These are phyloP conservation scores for Cutaneotrichosporon sp. DNA, from an alignment of 1,284 basidiomycete genomes.

Conservation along the genomic window DNA sequence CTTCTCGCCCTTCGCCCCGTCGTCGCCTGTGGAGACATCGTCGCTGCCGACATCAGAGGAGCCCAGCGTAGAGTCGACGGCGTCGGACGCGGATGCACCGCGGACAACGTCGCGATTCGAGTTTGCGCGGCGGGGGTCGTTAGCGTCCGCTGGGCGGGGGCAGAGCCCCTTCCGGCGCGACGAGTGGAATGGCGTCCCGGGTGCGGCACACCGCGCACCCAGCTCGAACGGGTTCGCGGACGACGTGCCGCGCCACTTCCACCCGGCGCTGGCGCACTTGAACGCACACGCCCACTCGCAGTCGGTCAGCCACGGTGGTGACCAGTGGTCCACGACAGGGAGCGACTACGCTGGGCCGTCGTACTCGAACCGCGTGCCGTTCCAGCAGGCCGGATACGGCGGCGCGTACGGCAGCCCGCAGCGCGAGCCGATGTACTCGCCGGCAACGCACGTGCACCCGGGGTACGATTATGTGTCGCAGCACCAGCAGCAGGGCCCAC, in stretches of 20 bases:
- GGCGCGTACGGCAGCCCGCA: conserved; percentile 14
- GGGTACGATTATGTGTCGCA: conserved; percentile 12
- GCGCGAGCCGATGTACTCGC: conserved; percentile 15
- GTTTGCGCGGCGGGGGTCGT: conserved; percentile 23
- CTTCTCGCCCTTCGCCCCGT: conserved; percentile 26
- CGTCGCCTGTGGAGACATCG: conserved; percentile 20
- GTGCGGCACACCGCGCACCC: conserved; percentile 12
- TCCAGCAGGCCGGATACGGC: conserved; percentile 1
- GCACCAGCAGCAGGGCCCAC: conserved; percentile 7
- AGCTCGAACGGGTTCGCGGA: conserved; percentile 21
- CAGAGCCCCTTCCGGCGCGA: conserved; percentile 26
- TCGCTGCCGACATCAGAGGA: conserved; percentile 17
- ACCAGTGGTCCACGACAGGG: not conserved
- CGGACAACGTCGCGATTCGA: conserved; percentile 27
- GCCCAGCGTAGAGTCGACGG: conserved; percentile 5
- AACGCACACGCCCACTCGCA: conserved; percentile 16
- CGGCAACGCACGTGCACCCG: not conserved
- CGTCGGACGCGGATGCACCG: conserved; percentile 13
- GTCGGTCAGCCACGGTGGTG: not conserved
- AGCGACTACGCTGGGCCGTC: conserved; percentile 1
- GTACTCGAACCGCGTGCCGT: not conserved
- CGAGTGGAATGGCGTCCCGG: conserved; percentile 17
- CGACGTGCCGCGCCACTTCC: conserved; percentile 21
- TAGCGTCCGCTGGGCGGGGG: conserved; percentile 14
- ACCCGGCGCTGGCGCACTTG: conserved; percentile 27